Evolutionary conservation across 306 rosid genomes (phyloP).

Genomic region (Cercis canadensis): DNA sequence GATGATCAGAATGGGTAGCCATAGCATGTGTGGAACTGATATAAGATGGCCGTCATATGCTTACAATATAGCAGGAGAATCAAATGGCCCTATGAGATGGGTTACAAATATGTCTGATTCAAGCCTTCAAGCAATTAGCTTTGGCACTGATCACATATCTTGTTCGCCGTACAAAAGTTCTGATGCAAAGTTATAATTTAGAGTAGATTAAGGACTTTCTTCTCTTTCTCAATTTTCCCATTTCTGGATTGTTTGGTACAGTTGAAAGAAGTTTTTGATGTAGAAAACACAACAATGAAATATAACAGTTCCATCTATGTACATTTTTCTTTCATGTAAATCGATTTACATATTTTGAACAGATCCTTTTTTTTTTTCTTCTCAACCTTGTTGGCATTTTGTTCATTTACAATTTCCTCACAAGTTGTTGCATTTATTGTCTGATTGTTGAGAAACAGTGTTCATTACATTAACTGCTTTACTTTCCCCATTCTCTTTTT

Average conservation of each 20-base stretch:
- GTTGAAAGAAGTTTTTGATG: not conserved
- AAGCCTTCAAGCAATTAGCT: conserved; percentile 75
- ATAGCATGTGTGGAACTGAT: conserved; percentile 52
- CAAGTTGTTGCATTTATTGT: no score
- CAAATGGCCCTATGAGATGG: conserved; percentile 77
- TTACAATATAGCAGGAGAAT: conserved; percentile 66
- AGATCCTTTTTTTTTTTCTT: not conserved
- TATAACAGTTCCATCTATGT: not conserved
- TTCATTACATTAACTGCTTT: no score
- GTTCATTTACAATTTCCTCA: not conserved
- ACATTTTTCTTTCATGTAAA: not conserved
- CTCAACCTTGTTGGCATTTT: not conserved
- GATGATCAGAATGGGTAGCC: conserved; percentile 52
- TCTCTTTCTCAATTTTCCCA: not conserved
- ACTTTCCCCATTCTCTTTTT: no score
- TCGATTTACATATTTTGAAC: no score
- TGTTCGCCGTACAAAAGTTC: conserved; percentile 40
- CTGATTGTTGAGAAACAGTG: not conserved
- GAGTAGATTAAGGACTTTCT: conserved; percentile 23
- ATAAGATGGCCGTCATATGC: conserved; percentile 87
- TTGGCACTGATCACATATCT: conserved; percentile 70
- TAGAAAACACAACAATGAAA: not conserved
- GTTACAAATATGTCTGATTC: conserved; percentile 72
- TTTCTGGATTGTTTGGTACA: not conserved
- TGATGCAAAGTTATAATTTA: conserved; percentile 16